Conservation (phyloP, 805 yeast genomes). For the Wickerhamiella hasegawae region DNA sequence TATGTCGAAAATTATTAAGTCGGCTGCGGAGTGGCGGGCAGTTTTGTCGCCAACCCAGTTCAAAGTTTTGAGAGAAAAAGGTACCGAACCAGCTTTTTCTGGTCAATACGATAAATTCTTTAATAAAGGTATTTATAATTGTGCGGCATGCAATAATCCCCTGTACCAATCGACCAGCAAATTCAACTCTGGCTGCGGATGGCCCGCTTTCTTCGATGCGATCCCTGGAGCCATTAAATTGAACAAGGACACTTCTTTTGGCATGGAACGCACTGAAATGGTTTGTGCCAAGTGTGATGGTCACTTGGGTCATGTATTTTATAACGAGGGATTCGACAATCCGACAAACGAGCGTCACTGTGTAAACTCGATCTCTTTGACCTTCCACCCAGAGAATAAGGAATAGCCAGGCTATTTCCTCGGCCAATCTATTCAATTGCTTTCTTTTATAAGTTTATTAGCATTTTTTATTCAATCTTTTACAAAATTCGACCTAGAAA, state of each 20-base stretch:
- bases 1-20: slow-evolving; percentile 16
- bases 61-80: slow-evolving; percentile 56
- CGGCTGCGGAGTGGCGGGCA: slow-evolving; percentile 66
- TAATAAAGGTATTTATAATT: slow-evolving; percentile 48
- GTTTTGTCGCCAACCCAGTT: slow-evolving; percentile 61
- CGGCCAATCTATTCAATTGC: too few species aligned
- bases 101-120: slow-evolving; percentile 43
- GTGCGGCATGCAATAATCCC: slow-evolving; percentile 78
- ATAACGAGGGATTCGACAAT: slow-evolving; percentile 78
- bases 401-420: not conserved
- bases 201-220: slow-evolving; percentile 95
- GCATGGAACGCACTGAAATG: slow-evolving; percentile 83
- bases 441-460: too few species aligned
- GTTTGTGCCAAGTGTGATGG: slow-evolving; percentile 80
- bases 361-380: slow-evolving; percentile 73
- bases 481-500: too few species aligned
- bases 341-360: slow-evolving; percentile 92
- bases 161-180: slow-evolving; percentile 66
- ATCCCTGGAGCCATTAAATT: slow-evolving; percentile 61
- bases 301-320: slow-evolving; percentile 89
- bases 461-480: too few species aligned
- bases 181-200: slow-evolving; percentile 86
- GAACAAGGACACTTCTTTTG: slow-evolving; percentile 43
- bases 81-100: slow-evolving; percentile 51
- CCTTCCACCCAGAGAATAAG: slow-evolving; percentile 27